A percentile compares a stretch with the other conserved stretches of the same genome.
Conservation (phyloP, 345 rosid genomes). For the Melastoma malabathricum region DNA sequence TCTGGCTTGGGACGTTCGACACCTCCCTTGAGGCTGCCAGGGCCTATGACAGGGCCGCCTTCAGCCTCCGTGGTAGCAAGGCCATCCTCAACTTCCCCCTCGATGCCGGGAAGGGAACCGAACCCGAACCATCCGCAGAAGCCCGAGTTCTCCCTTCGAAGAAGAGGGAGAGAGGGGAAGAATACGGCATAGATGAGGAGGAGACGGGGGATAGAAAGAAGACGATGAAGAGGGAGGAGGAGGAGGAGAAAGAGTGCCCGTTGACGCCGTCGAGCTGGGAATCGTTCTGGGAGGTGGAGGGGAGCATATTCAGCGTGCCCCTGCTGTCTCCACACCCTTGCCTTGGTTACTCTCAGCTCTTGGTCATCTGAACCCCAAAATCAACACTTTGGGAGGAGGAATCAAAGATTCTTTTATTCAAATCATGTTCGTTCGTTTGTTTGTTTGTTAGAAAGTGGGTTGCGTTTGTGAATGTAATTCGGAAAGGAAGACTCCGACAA, state of each 20-base stretch:
- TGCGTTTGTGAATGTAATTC: no score
- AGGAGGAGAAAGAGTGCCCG: slow-evolving; percentile 20
- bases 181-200: neutral
- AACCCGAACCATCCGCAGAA: slow-evolving; percentile 5
- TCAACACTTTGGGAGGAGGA: no score
- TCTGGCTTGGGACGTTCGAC: slow-evolving; percentile 91
- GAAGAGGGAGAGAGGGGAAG: slow-evolving; percentile 26
- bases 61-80: slow-evolving; percentile 69
- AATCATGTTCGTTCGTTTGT: no score
- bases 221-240: slow-evolving; percentile 5
- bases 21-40: slow-evolving; percentile 66
- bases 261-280: slow-evolving; percentile 92
- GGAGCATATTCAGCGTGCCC: slow-evolving; percentile 50
- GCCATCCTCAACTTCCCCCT: slow-evolving; percentile 87
- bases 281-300: slow-evolving; percentile 66
- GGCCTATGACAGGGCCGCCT: slow-evolving; percentile 83
- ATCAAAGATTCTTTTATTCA: no score
- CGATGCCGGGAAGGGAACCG: slow-evolving; percentile 28
- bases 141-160: slow-evolving; percentile 12
- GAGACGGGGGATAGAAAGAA: slow-evolving; percentile 10
- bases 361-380: slow-evolving; percentile 16
- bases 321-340: slow-evolving; percentile 57
- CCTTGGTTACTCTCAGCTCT: slow-evolving; percentile 24
- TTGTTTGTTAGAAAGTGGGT: no score
- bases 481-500: no score